A percentile compares a stretch with the other conserved stretches of the same genome.
Evolutionary conservation across 805 yeast genomes (phyloP).

Genomic region (Ogataea neopini): DNA sequence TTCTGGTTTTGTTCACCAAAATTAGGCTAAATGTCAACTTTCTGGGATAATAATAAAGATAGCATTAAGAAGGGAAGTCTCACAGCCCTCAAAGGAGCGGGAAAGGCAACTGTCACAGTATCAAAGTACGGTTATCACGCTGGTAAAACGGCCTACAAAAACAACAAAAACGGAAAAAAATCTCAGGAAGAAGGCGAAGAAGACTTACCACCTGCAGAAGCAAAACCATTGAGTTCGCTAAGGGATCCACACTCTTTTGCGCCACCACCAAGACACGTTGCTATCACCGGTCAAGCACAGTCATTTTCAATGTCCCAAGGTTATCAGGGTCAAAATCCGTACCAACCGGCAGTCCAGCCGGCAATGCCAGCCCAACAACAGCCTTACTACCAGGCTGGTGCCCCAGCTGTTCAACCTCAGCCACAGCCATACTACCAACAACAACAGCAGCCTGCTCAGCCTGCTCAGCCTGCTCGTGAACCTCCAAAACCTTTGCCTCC

Average conservation of each 20-base stretch:
- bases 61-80: conserved; percentile 50
- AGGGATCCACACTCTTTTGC: conserved; percentile 39
- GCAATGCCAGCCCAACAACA: conserved; percentile 13
- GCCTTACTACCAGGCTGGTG: conserved; percentile 4
- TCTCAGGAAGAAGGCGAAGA: conserved; percentile 17
- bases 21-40: conserved; percentile 23
- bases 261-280: conserved; percentile 30
- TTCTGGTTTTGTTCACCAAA: too few relatives aligned
- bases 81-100: conserved; percentile 52
- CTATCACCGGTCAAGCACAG: conserved; percentile 24
- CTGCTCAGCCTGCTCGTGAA: neutral
- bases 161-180: conserved; percentile 33
- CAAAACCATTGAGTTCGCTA: conserved; percentile 24
- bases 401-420: neutral
- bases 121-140: conserved; percentile 46
- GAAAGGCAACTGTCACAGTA: conserved; percentile 49
- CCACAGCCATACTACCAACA: neutral
- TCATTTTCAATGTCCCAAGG: conserved; percentile 19
- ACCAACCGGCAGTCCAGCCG: conserved; percentile 10
- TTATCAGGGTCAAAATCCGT: conserved; percentile 5
- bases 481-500: conserved; percentile 10
- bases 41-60: conserved; percentile 55
- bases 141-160: conserved; percentile 52
- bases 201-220: conserved; percentile 14
- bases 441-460: conserved; percentile 1